phyloP scores from a whole-genome alignment of 1,284 basidiomycete genomes.

The Polyporus tsugae region DNA sequence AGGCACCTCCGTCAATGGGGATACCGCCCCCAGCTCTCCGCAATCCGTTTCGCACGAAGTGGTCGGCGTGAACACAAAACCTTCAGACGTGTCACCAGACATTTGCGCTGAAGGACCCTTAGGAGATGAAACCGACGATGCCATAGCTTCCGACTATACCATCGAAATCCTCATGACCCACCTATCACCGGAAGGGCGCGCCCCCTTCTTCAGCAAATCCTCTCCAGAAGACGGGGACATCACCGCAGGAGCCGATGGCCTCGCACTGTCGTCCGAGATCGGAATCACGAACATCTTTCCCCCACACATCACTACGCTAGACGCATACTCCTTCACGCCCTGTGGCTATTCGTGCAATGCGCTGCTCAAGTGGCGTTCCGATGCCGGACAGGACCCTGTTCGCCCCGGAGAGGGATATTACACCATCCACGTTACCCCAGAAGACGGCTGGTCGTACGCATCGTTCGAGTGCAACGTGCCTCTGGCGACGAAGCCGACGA shows the following conservation, averaged over 20 bases:
- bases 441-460: conserved; percentile 97
- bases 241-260: conserved; percentile 70
- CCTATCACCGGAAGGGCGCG: conserved; percentile 79
- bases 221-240: conserved; percentile 42
- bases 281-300: conserved; percentile 90
- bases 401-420: conserved; percentile 86
- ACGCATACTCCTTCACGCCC: conserved; percentile 94
- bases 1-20: conserved; percentile 32
- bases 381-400: conserved; percentile 34
- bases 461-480: conserved; percentile 99
- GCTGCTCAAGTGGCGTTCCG: conserved; percentile 71
- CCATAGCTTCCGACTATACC: conserved; percentile 78
- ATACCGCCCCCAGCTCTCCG: conserved; percentile 41
- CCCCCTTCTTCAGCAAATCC: conserved; percentile 77
- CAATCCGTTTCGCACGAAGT: conserved; percentile 30
- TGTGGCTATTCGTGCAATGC: conserved; percentile 99
- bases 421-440: conserved; percentile 98
- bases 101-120: conserved; percentile 16
- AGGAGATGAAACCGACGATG: conserved; percentile 39
- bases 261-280: conserved; percentile 74
- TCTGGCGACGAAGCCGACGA: conserved; percentile 54
- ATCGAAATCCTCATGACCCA: conserved; percentile 99
- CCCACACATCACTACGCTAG: conserved; percentile 79
- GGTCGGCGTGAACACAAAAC: conserved; percentile 17
- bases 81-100: conserved; percentile 18